Evolutionary conservation across 2,329 filamentous ascomycete genomes (phyloP).

Genomic region (Purpureocillium lavendulum): DNA sequence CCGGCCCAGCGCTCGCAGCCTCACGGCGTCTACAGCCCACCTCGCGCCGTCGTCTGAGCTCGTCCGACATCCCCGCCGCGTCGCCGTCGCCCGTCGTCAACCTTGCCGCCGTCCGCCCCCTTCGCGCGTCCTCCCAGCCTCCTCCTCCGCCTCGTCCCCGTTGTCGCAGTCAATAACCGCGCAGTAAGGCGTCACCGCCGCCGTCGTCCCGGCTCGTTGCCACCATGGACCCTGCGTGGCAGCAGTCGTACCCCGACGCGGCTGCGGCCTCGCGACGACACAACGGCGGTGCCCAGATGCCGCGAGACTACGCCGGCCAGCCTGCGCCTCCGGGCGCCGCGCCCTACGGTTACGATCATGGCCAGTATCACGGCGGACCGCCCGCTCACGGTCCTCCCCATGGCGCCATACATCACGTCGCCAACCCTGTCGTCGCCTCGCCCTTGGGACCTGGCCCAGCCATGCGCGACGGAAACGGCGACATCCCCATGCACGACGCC

Average conservation of each 20-base stretch:
- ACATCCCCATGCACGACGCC: slow-evolving; percentile 80
- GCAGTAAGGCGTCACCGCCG: not conserved
- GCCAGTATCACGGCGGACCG: slow-evolving; percentile 49
- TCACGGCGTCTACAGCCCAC: too few species aligned
- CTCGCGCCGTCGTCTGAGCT: not conserved
- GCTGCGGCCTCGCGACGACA: slow-evolving; percentile 56
- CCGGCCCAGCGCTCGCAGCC: not conserved
- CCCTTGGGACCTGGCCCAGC: slow-evolving; percentile 44
- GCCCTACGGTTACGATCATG: slow-evolving; percentile 51
- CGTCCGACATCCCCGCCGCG: not conserved
- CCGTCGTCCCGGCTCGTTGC: slow-evolving; percentile 11
- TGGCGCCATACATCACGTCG: slow-evolving; percentile 26
- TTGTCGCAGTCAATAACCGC: not conserved
- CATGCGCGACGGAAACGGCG: slow-evolving; percentile 63
- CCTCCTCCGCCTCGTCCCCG: slow-evolving; percentile 2
- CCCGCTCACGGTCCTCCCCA: slow-evolving; percentile 20
- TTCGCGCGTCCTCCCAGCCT: slow-evolving; percentile 8
- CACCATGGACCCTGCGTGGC: slow-evolving; percentile 52
- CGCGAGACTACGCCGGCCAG: slow-evolving; percentile 36
- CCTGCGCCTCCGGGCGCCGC: slow-evolving; percentile 21
- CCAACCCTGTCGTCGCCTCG: slow-evolving; percentile 45
- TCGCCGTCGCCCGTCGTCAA: slow-evolving; percentile 4
- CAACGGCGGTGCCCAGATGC: slow-evolving; percentile 40
- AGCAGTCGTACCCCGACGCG: slow-evolving; percentile 60
- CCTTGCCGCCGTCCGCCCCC: slow-evolving; percentile 4